Evolutionary conservation across 1,284 basidiomycete species (phyloP), one percentile per base, ranked within the genome.

Genomic region (Peniophora sp.): DNA sequence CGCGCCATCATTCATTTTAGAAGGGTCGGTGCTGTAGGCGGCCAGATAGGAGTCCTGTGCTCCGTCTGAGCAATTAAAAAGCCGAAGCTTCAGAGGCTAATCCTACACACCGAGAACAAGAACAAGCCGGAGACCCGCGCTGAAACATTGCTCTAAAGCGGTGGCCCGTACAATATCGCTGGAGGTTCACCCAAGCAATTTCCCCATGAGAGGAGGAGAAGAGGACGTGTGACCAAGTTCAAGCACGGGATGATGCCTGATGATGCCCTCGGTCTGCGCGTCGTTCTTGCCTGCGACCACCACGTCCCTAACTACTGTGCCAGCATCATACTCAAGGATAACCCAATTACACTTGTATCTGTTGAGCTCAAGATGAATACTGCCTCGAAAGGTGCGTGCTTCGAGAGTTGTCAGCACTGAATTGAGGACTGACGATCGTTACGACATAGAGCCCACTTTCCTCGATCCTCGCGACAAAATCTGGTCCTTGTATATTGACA

Each of bases 21-120:
- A 71, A n/a, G 83, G 71, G 49, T 72, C 73, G 8, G 74, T 60
- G 3, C 77, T 67, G 54, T 83, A 85, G 27, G 76, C 72, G 2
- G 80, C 73, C 16, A 87, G 75, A 55, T 82, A 85, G 16, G 65
- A 68, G 57, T 86, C 81, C 83, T 83, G 86, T 55, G 81, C 81
- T 75, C 85, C 74, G 56, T 85, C 83, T 24, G 83, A 83, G 63
- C 79, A 79, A 58, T 82, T 81, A 14, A 83, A 83, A 32, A 83
- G 68, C 62, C 70, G 72, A 46, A 64, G 63, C 32, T 67, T 69
- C 45, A 85, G 62, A n/a, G 72, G 66, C 76, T 77, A 85, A 58
- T 87, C 83, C 14, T 59, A 63, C 3, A 71, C 63, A 2, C 84
- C 84, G 14, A 63, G 41, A 14, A 65, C 58, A 17, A 80, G 62